Percentiles rank a stretch among this genome's conserved stretches.
phyloP scores from a whole-genome alignment of 805 yeast species.

The Ogataea henricii region DNA sequence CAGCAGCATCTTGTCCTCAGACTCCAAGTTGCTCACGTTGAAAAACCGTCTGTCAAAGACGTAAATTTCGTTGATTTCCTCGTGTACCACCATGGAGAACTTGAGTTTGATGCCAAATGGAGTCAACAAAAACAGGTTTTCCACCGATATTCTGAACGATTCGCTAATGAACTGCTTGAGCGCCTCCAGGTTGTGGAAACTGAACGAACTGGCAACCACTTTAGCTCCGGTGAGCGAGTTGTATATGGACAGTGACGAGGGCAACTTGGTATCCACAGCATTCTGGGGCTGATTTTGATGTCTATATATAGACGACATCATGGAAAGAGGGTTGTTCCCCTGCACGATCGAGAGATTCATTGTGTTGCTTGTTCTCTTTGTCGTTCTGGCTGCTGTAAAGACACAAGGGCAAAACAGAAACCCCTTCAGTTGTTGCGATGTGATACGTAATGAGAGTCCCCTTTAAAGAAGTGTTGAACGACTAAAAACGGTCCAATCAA shows the following conservation, averaged over 20 bases:
- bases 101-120: slow-evolving; percentile 67
- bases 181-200: slow-evolving; percentile 44
- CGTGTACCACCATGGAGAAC: slow-evolving; percentile 46
- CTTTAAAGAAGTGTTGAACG: too few relatives aligned
- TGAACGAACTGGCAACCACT: slow-evolving; percentile 38
- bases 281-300: slow-evolving; percentile 15
- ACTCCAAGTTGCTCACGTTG: slow-evolving; percentile 27
- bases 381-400: too few relatives aligned
- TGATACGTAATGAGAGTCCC: slow-evolving; percentile 1
- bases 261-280: slow-evolving; percentile 17
- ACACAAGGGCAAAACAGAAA: too few relatives aligned
- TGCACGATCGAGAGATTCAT: slow-evolving; percentile 25
- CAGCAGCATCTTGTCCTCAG: slow-evolving; percentile 15
- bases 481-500: not conserved
- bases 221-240: slow-evolving; percentile 49
- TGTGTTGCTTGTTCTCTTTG: not conserved
- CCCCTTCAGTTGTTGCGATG: not conserved
- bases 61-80: slow-evolving; percentile 57
- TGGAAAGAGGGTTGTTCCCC: slow-evolving; percentile 27
- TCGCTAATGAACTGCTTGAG: slow-evolving; percentile 43
- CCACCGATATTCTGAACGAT: slow-evolving; percentile 43
- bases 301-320: slow-evolving; percentile 31
- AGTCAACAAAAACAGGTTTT: slow-evolving; percentile 53
- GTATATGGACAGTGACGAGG: slow-evolving; percentile 30
- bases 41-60: slow-evolving; percentile 66